A percentile compares a stretch with the other conserved stretches of the same genome.
phyloP scores from a whole-genome alignment of 495 filamentous ascomycete genomes.

The Aspergillus wentii region DNA sequence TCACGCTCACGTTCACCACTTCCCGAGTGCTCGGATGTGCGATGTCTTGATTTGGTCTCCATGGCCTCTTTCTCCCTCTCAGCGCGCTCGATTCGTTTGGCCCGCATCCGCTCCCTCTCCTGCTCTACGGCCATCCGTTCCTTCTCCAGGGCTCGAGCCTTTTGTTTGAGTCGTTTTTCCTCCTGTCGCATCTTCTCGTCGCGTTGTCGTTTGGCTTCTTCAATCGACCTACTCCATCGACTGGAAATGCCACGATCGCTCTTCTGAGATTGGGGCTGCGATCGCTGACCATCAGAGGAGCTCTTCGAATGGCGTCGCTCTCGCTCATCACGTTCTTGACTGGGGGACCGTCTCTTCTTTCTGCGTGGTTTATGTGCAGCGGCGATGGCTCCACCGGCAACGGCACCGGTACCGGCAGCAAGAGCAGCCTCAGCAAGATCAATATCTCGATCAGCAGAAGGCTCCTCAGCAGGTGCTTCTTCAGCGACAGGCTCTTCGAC shows the following conservation, averaged over 20 bases:
- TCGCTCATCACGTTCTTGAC: slow-evolving; percentile 16
- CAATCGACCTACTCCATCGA: slow-evolving; percentile 36
- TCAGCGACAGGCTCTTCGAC: slow-evolving; percentile 9
- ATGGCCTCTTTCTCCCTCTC: slow-evolving; percentile 15
- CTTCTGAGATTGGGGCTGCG: slow-evolving; percentile 24
- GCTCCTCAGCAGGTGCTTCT: slow-evolving; percentile 6
- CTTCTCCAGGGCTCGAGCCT: slow-evolving; percentile 13
- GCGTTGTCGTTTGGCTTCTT: slow-evolving; percentile 34
- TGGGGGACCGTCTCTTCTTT: slow-evolving; percentile 25
- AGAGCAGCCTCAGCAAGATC: slow-evolving; percentile 7
- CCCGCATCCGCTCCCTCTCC: slow-evolving; percentile 4
- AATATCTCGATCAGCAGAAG: neutral
- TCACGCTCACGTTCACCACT: slow-evolving; percentile 12
- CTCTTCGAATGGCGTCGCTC: slow-evolving; percentile 33
- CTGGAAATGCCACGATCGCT: slow-evolving; percentile 32
- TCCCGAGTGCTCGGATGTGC: slow-evolving; percentile 23
- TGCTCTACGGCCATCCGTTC: slow-evolving; percentile 18
- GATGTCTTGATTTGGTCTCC: slow-evolving; percentile 19
- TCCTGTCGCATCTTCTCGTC: slow-evolving; percentile 28
- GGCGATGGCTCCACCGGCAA: slow-evolving; percentile 7
- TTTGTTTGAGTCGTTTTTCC: slow-evolving; percentile 8
- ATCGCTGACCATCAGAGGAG: slow-evolving; percentile 31
- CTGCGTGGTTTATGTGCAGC: slow-evolving; percentile 14
- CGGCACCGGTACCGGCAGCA: slow-evolving; percentile 4
- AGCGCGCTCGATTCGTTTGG: slow-evolving; percentile 8